Percentiles rank a stretch among this genome's conserved stretches.
These are phyloP conservation scores for Wickerhamiella spandovensis DNA, from an alignment of 805 yeast species.

Conservation along the genomic window DNA sequence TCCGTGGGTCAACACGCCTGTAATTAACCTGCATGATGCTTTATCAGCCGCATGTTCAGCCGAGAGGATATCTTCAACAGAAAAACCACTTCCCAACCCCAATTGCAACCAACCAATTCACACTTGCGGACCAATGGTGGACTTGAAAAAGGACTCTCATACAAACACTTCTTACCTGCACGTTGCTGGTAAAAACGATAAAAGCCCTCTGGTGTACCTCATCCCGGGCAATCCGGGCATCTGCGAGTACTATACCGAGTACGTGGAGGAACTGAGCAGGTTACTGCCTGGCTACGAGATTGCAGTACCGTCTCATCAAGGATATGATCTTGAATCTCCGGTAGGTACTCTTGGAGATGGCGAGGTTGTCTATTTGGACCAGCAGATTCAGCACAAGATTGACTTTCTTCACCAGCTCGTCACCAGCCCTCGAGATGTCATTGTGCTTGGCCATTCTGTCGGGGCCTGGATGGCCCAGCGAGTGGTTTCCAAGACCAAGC, in stretches of 20 bases:
- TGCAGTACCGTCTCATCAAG: slow-evolving; percentile 53
- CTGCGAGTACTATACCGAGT: slow-evolving; percentile 47
- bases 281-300: slow-evolving; percentile 36
- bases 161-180: background rate
- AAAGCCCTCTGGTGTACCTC: slow-evolving; percentile 35
- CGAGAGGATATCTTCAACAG: background rate
- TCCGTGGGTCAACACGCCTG: no score
- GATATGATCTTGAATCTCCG: slow-evolving; percentile 28
- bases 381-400: slow-evolving; percentile 47
- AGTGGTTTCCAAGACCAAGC: slow-evolving; percentile 25
- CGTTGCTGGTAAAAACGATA: background rate
- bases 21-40: background rate
- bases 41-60: background rate
- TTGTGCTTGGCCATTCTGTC: slow-evolving; percentile 55
- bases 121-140: no score
- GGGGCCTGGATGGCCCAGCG: slow-evolving; percentile 56
- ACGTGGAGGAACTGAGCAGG: slow-evolving; percentile 32
- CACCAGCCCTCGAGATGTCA: slow-evolving; percentile 25
- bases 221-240: slow-evolving; percentile 75
- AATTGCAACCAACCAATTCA: no score
- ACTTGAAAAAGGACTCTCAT: background rate
- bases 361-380: slow-evolving; percentile 30
- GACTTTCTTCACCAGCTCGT: slow-evolving; percentile 32
- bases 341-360: slow-evolving; percentile 3
- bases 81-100: background rate